These are phyloP conservation scores for Cryomyces minteri DNA, from an alignment of 495 filamentous ascomycete species.

Conservation along the genomic window DNA sequence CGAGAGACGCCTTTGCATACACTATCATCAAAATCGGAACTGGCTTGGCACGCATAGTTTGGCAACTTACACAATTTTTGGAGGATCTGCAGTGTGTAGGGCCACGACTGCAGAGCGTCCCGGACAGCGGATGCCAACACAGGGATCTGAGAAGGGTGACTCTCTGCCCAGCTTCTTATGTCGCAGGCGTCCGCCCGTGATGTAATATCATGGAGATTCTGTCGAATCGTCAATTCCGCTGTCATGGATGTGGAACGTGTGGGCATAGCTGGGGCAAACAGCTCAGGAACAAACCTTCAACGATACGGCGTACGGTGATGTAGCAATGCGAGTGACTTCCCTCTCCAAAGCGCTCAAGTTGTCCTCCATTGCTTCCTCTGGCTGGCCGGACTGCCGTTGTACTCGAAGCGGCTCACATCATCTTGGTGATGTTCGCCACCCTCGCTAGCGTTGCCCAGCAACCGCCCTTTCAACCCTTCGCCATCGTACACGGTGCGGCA, in stretches of 20 bases:
- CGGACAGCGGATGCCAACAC: slow-evolving; percentile 10
- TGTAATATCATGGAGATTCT: slow-evolving; percentile 13
- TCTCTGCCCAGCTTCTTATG: slow-evolving; percentile 8
- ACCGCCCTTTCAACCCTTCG: no score
- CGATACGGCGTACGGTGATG: not conserved
- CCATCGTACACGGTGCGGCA: no score
- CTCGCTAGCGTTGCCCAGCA: no score
- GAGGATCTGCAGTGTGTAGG: slow-evolving; percentile 14
- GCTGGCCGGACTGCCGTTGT: no score
- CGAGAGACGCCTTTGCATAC: slow-evolving; percentile 8
- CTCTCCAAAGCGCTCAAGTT: no score
- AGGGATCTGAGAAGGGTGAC: slow-evolving; percentile 10
- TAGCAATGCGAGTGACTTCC: no score
- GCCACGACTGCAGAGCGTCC: slow-evolving; percentile 13
- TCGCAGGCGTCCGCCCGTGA: slow-evolving; percentile 1
- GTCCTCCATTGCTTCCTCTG: no score
- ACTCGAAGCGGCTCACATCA: no score
- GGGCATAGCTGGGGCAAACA: not conserved
- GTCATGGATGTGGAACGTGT: not conserved
- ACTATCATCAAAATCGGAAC: not conserved
- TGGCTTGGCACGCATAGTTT: not conserved
- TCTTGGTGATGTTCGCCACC: no score
- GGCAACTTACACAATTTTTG: not conserved
- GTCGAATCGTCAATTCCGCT: not conserved
- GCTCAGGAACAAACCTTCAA: not conserved